Conservation (phyloP, 345 rosid genomes). For the Melaleuca quinquenervia region DNA sequence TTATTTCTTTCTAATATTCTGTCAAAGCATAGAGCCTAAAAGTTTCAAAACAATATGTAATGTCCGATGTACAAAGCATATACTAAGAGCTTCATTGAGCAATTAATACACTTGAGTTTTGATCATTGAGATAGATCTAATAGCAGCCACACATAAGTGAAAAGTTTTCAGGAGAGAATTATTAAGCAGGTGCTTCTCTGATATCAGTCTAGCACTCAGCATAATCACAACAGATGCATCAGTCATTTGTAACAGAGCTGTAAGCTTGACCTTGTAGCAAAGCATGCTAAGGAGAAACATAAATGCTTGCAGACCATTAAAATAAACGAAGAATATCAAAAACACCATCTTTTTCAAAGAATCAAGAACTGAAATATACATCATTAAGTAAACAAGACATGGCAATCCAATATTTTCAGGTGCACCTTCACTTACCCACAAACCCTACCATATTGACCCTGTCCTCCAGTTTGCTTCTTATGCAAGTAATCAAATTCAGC, state of each 20-base stretch:
- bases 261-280: background rate
- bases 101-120: background rate
- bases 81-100: background rate
- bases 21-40: background rate
- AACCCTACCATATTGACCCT: constrained; percentile 96
- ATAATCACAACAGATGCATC: background rate
- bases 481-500: constrained; percentile 94
- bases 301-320: background rate
- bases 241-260: background rate
- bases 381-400: background rate
- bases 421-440: constrained; percentile 45
- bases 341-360: background rate
- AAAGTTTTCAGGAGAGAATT: background rate
- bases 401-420: background rate
- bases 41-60: background rate
- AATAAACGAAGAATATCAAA: background rate
- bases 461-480: constrained; percentile 98
- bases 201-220: background rate
- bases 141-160: background rate
- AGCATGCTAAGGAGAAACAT: background rate
- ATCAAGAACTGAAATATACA: background rate
- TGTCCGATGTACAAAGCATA: background rate
- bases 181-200: background rate
- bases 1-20: background rate
- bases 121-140: background rate